Base-by-base conservation (phyloP, 2,329 filamentous ascomycete species). In the Scorias spongiosa region DNA sequence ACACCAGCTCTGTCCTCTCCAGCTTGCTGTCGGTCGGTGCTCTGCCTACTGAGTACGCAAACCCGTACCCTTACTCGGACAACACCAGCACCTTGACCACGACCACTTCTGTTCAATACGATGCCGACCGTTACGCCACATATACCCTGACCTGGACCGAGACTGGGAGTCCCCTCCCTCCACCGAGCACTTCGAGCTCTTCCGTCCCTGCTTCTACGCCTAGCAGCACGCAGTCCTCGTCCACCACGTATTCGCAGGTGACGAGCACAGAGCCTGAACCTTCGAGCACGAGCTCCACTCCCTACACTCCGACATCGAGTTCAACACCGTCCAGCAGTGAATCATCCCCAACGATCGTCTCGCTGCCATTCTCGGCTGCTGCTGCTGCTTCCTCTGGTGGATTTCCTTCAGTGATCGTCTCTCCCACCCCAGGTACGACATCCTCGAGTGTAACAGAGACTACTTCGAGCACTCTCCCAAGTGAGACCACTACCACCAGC, bases 81-180 rank as follows among this genome's bases (percentile, higher is more conserved):
- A 36, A 36, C 32, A 36, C 32, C 12, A 36, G 32, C 32, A 15
- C 15, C 15, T 15, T 36, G 15, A 36, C 32, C 32, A 36, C 32
- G 4, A 36, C 32, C 4, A 36, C 32, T 36, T 12, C 32, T 3
- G 12, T 36, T 15, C 32, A 12, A 12, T 15, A 5, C 15, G 32
- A 36, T 12, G 32, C 3, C 9, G 9, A 36, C 15, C 32, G 11
- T 12, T 36, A 12, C 32, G 32, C 12, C 12, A 36, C 32, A 12
- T 28, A 38, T 36, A 51, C 49, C 11, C 39, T 50, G 20, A 51
- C 49, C 15, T 48, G 46, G 37, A 50, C 49, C 20, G 44, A 48
- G 39, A 44, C 49, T 15, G 30, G 26, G 20, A 36, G 32, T 12
- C 32, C 15, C 9, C 42, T 37, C 8, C 39, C 46, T 10, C 40